Evolutionary conservation across 2,329 filamentous ascomycete species (phyloP), one percentile per base, ranked within the genome.

Genomic region (Colletotrichum lentis): DNA sequence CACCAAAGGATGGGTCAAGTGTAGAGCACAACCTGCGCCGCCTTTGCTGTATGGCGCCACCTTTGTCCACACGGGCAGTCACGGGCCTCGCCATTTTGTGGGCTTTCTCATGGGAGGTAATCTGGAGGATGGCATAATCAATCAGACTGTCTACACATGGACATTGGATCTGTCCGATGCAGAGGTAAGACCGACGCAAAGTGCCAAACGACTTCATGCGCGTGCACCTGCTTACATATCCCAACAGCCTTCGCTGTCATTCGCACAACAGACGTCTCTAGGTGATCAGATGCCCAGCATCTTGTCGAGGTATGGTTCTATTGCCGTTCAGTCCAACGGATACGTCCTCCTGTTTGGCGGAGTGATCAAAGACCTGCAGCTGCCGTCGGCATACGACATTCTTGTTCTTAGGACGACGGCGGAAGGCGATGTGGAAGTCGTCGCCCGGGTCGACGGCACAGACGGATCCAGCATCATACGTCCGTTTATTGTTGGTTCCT

Each of bases 71-170:
- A 75, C 74, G 3, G 62, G 64, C 12, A 43, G 62, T 65, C 53
- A 37, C 1, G 69, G 71, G 49, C 73, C 78, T 27, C 69, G 77
- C 50, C 74, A 70, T 5, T 84, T 84, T 63, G 73, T 77, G 50
- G 94, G 94, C 0, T 76, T 95, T 1, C 72, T 96, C 2, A 81
- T 88, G 20, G 94, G 94, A 20, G 94, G 94, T 0, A 90, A 96
- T 74, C 82, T 84, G 24, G 79, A 79, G 46, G 84, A 90, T 74
- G 92, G 91, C 3, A 81, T 84, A 10, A 81, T 96, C 16, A 79
- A 88, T 22, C 80, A 85, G 49, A 86, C 90, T 65, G 81, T 89
- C 16, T 90, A 91, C 81, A 79, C 81, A 57, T 96, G 92, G 92
- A 80, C 78, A 52, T 74, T 91, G 59, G 78, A 81, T 43, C 75